Evolutionary conservation across 2,329 filamentous ascomycete species (phyloP), one percentile per base, ranked within the genome.

Genomic region (Fusarium staphyleae): DNA sequence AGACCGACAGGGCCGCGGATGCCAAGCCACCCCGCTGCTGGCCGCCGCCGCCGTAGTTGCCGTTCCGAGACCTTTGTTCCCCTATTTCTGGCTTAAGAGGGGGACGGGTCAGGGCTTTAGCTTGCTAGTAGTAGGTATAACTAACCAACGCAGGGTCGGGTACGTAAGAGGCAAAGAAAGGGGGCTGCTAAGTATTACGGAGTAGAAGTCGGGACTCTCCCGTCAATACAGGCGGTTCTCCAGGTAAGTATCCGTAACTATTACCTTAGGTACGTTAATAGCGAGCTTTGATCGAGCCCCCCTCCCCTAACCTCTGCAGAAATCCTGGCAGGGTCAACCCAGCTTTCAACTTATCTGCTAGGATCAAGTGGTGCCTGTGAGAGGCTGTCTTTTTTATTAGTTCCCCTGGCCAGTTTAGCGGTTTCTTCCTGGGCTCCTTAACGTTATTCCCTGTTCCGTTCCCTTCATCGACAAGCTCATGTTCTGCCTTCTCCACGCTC

Each of bases 401-500:
- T n/a, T 34, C 3, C 32, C 32, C 7, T 16, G 32, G 32, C 42
- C 30, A 15, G 30, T 35, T 22, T 35, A 35, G 42, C 22, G 42
- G 44, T 22, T 34, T 30, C 34, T 24, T 8, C 16, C 34, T 29
- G n/a, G 32, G 18, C 32, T 41, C 18, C n/a, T n/a, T n/a, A n/a
- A n/a, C n/a, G n/a, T 29, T 29, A 9, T 26, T 18, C 35, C 39
- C 32, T 42, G 40, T 30, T 30, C 15, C 36, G 33, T 48, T 34
- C 28, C 11, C 48, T 55, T 54, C 46, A 55, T 55, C 59, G 50
- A 46, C 59, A 56, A 44, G 41, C 59, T 55, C 40, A 22, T 48
- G 34, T 46, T 43, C n/a, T 22, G 30, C 32, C 51, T 60, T 60
- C 59, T 62, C 59, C 59, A 53, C 44, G 59, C 59, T 62, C 30